Conservation (phyloP, 2,329 filamentous ascomycete species). For the Aspergillus viridinutans region DNA sequence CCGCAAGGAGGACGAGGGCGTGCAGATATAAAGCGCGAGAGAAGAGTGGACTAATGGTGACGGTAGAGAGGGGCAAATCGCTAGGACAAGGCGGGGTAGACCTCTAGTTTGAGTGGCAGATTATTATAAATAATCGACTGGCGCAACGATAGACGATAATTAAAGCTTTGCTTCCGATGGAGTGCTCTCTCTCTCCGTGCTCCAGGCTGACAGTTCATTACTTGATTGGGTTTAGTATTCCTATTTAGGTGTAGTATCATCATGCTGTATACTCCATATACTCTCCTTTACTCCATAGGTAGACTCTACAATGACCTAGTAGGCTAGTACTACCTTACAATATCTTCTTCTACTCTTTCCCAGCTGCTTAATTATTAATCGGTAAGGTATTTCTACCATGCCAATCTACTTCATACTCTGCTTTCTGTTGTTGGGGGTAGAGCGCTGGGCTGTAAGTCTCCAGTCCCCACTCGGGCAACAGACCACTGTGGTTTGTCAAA, state of each 20-base stretch:
- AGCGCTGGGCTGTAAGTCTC: too few species aligned
- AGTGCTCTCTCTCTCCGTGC: neutral
- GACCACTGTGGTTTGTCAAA: neutral
- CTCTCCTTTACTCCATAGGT: too few species aligned
- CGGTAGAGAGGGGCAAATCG: neutral
- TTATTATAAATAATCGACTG: neutral
- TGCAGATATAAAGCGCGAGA: conserved; percentile 21
- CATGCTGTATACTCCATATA: too few species aligned
- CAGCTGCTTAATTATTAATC: too few species aligned
- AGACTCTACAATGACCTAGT: too few species aligned
- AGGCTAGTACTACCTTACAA: too few species aligned
- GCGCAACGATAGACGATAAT: neutral
- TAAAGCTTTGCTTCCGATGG: neutral
- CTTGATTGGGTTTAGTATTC: neutral
- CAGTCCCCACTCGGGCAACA: neutral
- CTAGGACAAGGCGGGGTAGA: conserved; percentile 2
- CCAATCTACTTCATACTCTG: too few species aligned
- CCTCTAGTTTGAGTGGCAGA: neutral
- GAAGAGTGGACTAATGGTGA: conserved; percentile 12
- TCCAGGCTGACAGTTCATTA: neutral
- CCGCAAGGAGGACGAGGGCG: conserved; percentile 31
- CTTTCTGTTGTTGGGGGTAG: too few species aligned
- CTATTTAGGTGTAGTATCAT: neutral
- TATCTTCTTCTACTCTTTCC: too few species aligned
- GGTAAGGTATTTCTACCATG: too few species aligned